A percentile compares a stretch with the other conserved stretches of the same genome.
Conservation (phyloP, 2,329 filamentous ascomycete genomes). For the Penicillium expansum region DNA sequence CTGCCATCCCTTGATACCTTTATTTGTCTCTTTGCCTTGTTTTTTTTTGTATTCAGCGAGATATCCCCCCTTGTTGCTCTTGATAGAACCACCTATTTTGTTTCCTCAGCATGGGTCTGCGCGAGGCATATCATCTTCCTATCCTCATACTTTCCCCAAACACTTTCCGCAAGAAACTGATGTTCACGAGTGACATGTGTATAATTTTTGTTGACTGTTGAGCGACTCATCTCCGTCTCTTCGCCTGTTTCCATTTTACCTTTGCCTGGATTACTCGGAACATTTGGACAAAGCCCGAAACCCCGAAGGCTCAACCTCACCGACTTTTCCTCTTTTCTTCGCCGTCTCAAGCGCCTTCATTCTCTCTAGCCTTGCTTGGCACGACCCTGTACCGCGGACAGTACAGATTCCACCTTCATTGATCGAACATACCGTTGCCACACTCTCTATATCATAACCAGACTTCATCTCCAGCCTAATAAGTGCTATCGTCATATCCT, state of each 20-base stretch:
- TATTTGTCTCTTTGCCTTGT: constrained; percentile 8
- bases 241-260: background rate
- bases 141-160: constrained; percentile 3
- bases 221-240: constrained; percentile 16
- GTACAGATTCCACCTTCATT: constrained; percentile 4
- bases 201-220: constrained; percentile 22
- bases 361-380: background rate
- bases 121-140: constrained; percentile 18
- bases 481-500: constrained; percentile 7
- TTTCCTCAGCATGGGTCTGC: constrained; percentile 14
- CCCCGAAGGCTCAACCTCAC: background rate
- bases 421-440: constrained; percentile 5
- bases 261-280: background rate
- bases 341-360: background rate
- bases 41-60: constrained; percentile 22
- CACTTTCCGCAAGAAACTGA: constrained; percentile 23
- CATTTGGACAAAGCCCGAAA: background rate
- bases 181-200: constrained; percentile 37
- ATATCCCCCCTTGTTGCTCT: constrained; percentile 21
- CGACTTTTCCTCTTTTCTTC: background rate
- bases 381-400: background rate
- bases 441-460: constrained; percentile 16
- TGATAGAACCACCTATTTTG: constrained; percentile 21
- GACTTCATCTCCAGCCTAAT: constrained; percentile 1
- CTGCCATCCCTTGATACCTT: background rate